phyloP scores from a whole-genome alignment of 192 early-diverging fungal genomes.

The Entomortierella beljakovae region DNA sequence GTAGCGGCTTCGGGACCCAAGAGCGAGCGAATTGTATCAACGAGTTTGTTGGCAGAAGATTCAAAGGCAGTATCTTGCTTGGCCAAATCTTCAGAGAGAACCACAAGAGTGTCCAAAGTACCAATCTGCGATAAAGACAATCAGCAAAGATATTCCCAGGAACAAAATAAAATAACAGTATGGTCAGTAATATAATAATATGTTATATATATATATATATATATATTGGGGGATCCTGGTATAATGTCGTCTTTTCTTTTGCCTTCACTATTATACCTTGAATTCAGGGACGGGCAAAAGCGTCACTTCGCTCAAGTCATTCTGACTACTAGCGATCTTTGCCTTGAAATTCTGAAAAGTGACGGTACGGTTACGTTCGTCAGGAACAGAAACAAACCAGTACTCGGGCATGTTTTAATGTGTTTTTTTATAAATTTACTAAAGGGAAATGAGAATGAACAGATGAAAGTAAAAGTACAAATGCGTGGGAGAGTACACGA shows the following conservation, averaged over 20 bases:
- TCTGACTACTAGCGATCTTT: slow-evolving; percentile 68
- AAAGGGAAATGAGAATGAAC: neutral
- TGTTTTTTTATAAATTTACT: neutral
- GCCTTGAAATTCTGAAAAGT: slow-evolving; percentile 77
- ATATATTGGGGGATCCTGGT: neutral
- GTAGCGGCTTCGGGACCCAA: slow-evolving; percentile 66
- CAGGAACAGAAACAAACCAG: slow-evolving; percentile 75
- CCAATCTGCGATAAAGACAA: slow-evolving; percentile 76
- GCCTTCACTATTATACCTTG: slow-evolving; percentile 85
- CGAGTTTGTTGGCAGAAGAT: slow-evolving; percentile 78
- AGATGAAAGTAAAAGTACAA: neutral
- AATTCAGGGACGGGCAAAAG: slow-evolving; percentile 91
- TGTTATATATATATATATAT: too few species aligned
- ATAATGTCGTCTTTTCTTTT: neutral
- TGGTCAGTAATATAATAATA: too few species aligned
- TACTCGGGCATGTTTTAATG: slow-evolving; percentile 43
- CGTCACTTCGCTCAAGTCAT: slow-evolving; percentile 85
- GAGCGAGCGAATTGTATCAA: slow-evolving; percentile 87
- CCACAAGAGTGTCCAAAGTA: slow-evolving; percentile 92
- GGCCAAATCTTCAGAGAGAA: slow-evolving; percentile 94
- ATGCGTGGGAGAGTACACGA: slow-evolving; percentile 16
- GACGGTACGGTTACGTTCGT: slow-evolving; percentile 80
- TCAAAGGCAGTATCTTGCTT: slow-evolving; percentile 89
- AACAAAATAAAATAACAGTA: too few species aligned
- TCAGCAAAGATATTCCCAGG: too few species aligned